These are phyloP conservation scores for Cantharellus anzutake DNA, from an alignment of 768 basidiomycete species.

Conservation along the genomic window DNA sequence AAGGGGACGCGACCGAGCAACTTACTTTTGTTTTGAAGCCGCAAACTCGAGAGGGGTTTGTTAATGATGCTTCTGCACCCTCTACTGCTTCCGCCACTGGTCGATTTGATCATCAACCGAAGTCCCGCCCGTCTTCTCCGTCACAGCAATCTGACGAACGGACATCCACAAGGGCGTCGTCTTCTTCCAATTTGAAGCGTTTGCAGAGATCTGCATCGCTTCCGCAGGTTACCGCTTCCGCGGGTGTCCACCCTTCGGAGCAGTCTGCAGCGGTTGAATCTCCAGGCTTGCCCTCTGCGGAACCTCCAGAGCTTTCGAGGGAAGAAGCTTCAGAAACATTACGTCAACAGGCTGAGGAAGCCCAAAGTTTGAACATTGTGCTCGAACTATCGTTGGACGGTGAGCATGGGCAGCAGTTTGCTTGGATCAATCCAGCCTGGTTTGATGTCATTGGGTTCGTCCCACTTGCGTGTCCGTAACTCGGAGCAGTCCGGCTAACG, in stretches of 20 bases:
- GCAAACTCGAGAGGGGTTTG: constrained; percentile 25
- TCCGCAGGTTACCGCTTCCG: neutral
- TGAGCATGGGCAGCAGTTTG: constrained; percentile 43
- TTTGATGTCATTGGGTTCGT: constrained; percentile 73
- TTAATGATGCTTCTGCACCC: neutral
- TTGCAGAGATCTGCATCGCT: neutral
- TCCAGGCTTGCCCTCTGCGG: neutral
- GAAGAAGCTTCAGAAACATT: constrained; percentile 79
- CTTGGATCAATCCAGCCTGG: constrained; percentile 97
- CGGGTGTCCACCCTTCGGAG: neutral
- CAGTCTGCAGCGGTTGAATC: neutral
- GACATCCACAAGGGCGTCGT: neutral
- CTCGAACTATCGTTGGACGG: constrained; percentile 88
- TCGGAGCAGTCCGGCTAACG: constrained; percentile 9
- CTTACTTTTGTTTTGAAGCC: constrained; percentile 89
- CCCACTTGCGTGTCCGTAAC: neutral
- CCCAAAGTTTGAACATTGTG: constrained; percentile 90
- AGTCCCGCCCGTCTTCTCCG: too few relatives aligned
- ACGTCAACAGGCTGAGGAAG: constrained; percentile 78
- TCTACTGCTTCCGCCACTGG: neutral
- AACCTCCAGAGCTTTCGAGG: neutral
- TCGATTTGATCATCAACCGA: too few relatives aligned
- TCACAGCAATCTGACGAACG: too few relatives aligned
- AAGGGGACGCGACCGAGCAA: constrained; percentile 73
- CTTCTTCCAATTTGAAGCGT: neutral